These are phyloP conservation scores for Lactarius vividus DNA, from an alignment of 768 basidiomycete genomes.

Conservation along the genomic window DNA sequence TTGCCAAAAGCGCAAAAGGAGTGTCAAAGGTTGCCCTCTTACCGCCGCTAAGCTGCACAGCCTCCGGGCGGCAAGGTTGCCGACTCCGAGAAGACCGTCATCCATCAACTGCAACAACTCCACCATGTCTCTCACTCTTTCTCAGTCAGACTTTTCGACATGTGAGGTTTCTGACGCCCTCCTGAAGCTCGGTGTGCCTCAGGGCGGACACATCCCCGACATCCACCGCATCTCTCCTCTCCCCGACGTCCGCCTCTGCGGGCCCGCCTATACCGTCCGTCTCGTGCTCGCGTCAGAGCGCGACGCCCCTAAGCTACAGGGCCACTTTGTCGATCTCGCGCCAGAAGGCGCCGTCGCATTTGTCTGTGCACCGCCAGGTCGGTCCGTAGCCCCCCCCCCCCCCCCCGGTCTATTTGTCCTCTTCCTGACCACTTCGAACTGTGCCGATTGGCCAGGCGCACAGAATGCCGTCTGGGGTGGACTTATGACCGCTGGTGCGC, in stretches of 20 bases:
- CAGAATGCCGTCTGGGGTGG: slow-evolving; percentile 92
- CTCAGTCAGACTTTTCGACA: slow-evolving; percentile 50
- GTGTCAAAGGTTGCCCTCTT: neutral
- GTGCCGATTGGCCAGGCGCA: slow-evolving; percentile 43
- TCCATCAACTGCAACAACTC: no score
- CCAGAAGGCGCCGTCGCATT: slow-evolving; percentile 65
- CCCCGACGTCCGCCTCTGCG: slow-evolving; percentile 50
- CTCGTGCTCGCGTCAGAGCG: slow-evolving; percentile 65
- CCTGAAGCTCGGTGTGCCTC: slow-evolving; percentile 66
- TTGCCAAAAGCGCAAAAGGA: no score
- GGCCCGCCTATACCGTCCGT: slow-evolving; percentile 84
- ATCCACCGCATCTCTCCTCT: slow-evolving; percentile 56
- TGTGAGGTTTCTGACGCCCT: slow-evolving; percentile 91
- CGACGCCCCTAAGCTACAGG: slow-evolving; percentile 56
- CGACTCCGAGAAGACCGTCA: neutral
- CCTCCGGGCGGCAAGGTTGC: neutral
- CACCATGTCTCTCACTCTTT: slow-evolving; percentile 17
- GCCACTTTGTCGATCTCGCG: slow-evolving; percentile 83
- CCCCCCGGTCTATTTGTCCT: slow-evolving; percentile 10
- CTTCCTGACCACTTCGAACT: neutral
- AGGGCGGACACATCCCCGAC: slow-evolving; percentile 82
- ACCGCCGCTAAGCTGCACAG: neutral
- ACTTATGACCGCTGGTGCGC: slow-evolving; percentile 84
- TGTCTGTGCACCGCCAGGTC: slow-evolving; percentile 72
- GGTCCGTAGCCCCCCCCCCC: slow-evolving; percentile 33